Percentiles rank a stretch among this genome's conserved stretches.
These are phyloP conservation scores for Candida rishiriensis DNA, from an alignment of 805 yeast species.

Conservation along the genomic window DNA sequence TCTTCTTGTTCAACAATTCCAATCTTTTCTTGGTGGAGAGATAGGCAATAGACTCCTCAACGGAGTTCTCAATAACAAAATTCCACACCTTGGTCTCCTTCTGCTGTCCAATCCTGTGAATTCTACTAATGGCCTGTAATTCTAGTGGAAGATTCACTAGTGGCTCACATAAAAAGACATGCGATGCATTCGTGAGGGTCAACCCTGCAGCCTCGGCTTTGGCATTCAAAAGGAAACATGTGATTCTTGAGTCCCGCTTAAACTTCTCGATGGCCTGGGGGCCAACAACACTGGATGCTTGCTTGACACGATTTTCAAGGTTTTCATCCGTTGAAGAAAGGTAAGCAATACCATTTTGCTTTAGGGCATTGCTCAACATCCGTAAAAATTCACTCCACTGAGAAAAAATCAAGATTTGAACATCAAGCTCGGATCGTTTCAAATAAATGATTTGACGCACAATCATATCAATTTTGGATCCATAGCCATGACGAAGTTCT, in stretches of 20 bases:
- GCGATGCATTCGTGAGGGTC: slow-evolving; percentile 87
- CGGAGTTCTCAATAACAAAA: slow-evolving; percentile 77
- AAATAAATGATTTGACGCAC: slow-evolving; percentile 67
- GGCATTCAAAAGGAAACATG: slow-evolving; percentile 84
- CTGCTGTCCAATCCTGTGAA: slow-evolving; percentile 89
- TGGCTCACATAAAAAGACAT: slow-evolving; percentile 90
- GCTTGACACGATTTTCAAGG: slow-evolving; percentile 2
- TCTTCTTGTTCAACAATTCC: slow-evolving; percentile 31
- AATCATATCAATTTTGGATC: slow-evolving; percentile 84
- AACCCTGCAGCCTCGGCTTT: slow-evolving; percentile 87
- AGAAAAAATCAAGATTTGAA: slow-evolving; percentile 83
- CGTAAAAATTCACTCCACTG: slow-evolving; percentile 80
- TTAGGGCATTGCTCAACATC: slow-evolving; percentile 62
- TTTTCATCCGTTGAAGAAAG: slow-evolving; percentile 45
- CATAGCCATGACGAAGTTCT: slow-evolving; percentile 49
- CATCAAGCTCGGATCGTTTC: slow-evolving; percentile 48
- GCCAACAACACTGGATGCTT: slow-evolving; percentile 7
- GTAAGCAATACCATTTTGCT: slow-evolving; percentile 49
- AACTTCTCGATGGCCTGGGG: slow-evolving; percentile 50
- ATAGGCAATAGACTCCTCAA: slow-evolving; percentile 83
- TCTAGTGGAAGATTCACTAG: slow-evolving; percentile 83
- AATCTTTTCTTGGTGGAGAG: slow-evolving; percentile 60
- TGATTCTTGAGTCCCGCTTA: slow-evolving; percentile 54
- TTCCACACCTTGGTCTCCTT: slow-evolving; percentile 86
- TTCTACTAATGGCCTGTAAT: slow-evolving; percentile 85